phyloP scores from a whole-genome alignment of 257 asterid species.

The Plantago major region DNA sequence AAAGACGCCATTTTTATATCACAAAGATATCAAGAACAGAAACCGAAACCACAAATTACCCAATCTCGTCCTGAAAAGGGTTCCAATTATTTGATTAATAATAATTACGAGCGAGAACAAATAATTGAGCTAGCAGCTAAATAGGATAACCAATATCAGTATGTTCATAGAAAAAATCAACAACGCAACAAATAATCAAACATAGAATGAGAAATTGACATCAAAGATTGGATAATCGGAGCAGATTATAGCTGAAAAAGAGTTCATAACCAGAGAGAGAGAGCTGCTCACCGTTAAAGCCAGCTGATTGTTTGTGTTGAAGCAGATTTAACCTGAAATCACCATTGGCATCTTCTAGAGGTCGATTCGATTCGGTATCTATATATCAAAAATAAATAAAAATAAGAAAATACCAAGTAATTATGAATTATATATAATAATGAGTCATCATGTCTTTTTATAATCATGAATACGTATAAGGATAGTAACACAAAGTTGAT shows the following conservation, averaged over 20 bases:
- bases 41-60: constrained; percentile 4
- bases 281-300: not conserved
- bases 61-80: constrained; percentile 4
- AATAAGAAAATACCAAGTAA: too few species aligned
- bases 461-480: too few species aligned
- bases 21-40: not conserved
- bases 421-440: too few species aligned
- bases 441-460: too few species aligned
- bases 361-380: too few species aligned
- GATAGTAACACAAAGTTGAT: too few species aligned
- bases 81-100: not conserved
- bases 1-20: constrained; percentile 34
- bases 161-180: not conserved
- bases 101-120: not conserved
- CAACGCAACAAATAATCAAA: not conserved
- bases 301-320: not conserved
- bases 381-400: too few species aligned
- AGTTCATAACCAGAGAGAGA: not conserved
- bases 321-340: constrained; percentile 7
- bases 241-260: not conserved
- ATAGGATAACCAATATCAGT: not conserved
- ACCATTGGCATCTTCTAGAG: too few species aligned
- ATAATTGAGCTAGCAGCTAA: not conserved
- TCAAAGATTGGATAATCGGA: not conserved
- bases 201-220: not conserved